These are phyloP conservation scores for Lojkania enalia DNA, from an alignment of 2,329 filamentous ascomycete species.

Conservation along the genomic window DNA sequence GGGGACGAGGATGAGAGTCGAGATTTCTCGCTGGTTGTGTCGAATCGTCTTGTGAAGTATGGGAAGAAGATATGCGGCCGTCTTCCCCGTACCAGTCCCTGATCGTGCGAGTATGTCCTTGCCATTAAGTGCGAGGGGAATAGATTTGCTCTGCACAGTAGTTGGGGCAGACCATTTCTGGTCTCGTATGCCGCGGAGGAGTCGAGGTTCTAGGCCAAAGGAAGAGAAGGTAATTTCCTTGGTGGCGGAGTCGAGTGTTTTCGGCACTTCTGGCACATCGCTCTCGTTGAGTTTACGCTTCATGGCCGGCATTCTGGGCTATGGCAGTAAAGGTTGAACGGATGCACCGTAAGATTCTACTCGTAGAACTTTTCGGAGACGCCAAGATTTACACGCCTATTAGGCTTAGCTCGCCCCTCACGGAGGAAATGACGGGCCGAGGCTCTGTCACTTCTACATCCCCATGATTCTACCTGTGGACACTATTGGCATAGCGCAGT, in stretches of 20 bases:
- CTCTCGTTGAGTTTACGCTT: conserved; percentile 57
- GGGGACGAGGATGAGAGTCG: conserved; percentile 87
- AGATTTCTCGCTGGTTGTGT: conserved; percentile 71
- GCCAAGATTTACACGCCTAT: too few relatives aligned
- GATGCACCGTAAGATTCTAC: too few relatives aligned
- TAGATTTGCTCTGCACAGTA: conserved; percentile 82
- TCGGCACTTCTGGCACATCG: conserved; percentile 47
- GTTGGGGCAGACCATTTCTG: conserved; percentile 86
- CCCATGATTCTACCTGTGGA: too few relatives aligned
- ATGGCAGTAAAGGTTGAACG: too few relatives aligned
- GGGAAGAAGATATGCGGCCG: conserved; percentile 90
- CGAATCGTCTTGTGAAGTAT: conserved; percentile 83
- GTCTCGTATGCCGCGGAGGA: conserved; percentile 82
- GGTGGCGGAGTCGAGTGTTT: conserved; percentile 11
- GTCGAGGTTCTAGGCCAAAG: conserved; percentile 78
- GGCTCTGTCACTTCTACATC: too few relatives aligned
- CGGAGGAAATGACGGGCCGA: too few relatives aligned
- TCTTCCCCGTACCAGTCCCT: conserved; percentile 96
- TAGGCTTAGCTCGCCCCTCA: too few relatives aligned
- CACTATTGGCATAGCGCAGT: too few relatives aligned
- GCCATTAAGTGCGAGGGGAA: conserved; percentile 84
- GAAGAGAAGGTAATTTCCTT: conserved; percentile 66
- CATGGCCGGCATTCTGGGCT: conserved; percentile 23
- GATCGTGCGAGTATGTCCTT: conserved; percentile 90
- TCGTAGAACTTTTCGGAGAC: too few relatives aligned